Evolutionary conservation across 305 asterid species (phyloP).

Genomic region (Solanum hybrid): DNA sequence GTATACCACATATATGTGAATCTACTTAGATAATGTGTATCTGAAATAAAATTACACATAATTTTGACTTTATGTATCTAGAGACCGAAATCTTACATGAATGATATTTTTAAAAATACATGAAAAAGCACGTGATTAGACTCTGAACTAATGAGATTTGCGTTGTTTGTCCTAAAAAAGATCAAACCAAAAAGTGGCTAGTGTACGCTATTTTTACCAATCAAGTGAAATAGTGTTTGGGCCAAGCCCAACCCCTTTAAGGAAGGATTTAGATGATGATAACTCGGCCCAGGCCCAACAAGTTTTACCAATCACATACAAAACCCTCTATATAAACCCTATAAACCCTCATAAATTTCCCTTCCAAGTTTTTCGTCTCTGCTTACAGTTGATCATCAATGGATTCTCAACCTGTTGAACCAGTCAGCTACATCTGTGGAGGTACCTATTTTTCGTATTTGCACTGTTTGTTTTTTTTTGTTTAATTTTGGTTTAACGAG

Average conservation of each 20-base stretch:
- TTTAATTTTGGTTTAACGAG: neutral
- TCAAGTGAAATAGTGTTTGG: neutral
- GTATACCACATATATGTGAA: neutral
- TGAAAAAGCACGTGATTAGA: too few relatives aligned
- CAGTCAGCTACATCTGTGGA: slow-evolving; percentile 75
- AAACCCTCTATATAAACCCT: neutral
- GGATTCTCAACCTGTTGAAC: slow-evolving; percentile 79
- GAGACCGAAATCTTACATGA: neutral
- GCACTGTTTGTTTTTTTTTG: neutral
- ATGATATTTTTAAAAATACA: too few relatives aligned
- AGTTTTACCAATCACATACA: neutral
- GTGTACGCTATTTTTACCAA: too few relatives aligned
- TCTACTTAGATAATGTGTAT: neutral
- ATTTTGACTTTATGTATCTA: too few relatives aligned
- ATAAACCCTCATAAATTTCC: neutral
- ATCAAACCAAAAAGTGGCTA: neutral
- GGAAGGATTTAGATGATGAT: neutral
- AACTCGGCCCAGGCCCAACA: neutral
- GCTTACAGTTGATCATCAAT: slow-evolving; percentile 9
- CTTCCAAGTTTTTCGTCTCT: neutral
- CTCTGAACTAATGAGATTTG: too few relatives aligned
- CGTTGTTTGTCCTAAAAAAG: neutral
- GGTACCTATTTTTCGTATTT: slow-evolving; percentile 18
- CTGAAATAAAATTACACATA: too few relatives aligned
- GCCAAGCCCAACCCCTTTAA: neutral